A percentile compares a stretch with the other conserved stretches of the same genome.
phyloP scores from a whole-genome alignment of 2,329 filamentous ascomycete species.

The Aspergillus sergii region DNA sequence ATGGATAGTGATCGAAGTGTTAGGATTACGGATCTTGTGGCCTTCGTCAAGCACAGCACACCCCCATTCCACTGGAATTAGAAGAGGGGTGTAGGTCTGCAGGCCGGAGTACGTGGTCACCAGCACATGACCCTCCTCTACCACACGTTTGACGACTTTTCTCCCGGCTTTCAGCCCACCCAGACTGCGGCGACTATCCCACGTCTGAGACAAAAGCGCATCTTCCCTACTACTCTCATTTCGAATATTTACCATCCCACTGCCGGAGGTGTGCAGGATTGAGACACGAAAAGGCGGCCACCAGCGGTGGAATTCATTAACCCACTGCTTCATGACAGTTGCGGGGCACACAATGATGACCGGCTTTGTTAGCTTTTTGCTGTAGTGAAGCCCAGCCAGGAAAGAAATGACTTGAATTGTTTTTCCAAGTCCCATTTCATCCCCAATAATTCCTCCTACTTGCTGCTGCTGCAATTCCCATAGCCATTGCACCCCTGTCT shows the following conservation, averaged over 20 bases:
- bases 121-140: constrained; percentile 83
- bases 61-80: constrained; percentile 85
- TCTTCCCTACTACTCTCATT: constrained; percentile 65
- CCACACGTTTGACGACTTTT: constrained; percentile 79
- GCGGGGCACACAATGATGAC: constrained; percentile 91
- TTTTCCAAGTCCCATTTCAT: constrained; percentile 99
- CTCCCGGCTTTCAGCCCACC: constrained; percentile 70
- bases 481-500: constrained; percentile 94
- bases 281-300: constrained; percentile 98
- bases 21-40: constrained; percentile 96
- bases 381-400: constrained; percentile 88
- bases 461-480: constrained; percentile 87
- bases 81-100: constrained; percentile 83
- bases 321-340: constrained; percentile 95
- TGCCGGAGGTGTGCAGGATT: constrained; percentile 92
- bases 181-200: constrained; percentile 42
- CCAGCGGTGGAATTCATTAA: constrained; percentile 97
- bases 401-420: constrained; percentile 82
- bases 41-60: constrained; percentile 96
- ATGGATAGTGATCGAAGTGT: constrained; percentile 89
- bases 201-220: constrained; percentile 60
- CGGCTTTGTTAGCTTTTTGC: constrained; percentile 78
- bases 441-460: constrained; percentile 91
- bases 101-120: constrained; percentile 95
- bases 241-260: constrained; percentile 85